Evolutionary conservation across 345 rosid species (phyloP).

Genomic region (Cochlearia excelsa): DNA sequence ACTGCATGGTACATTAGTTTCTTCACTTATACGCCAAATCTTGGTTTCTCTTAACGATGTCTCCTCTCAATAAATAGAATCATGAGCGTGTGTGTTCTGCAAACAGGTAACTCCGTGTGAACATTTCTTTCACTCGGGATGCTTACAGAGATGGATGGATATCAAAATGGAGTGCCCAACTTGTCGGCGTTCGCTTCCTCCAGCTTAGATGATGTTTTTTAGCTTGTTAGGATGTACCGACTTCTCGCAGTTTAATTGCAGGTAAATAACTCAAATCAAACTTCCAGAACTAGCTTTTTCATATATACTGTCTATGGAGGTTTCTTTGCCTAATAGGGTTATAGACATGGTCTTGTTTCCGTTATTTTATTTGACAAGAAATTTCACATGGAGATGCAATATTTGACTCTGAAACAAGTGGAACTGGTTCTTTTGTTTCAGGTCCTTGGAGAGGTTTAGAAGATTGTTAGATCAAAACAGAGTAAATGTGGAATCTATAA

Average conservation of each 20-base stretch:
- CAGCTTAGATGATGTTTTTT: constrained; percentile 43
- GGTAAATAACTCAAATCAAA: constrained; percentile 24
- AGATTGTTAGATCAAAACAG: constrained; percentile 27
- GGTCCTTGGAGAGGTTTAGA: constrained; percentile 29
- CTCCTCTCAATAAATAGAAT: background rate
- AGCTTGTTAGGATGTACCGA: constrained; percentile 26
- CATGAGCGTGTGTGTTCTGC: constrained; percentile 18
- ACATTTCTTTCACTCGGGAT: constrained; percentile 92
- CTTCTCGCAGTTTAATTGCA: constrained; percentile 22
- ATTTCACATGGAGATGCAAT: too few relatives aligned
- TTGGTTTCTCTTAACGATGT: background rate
- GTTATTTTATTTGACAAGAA: background rate
- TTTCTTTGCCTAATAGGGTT: constrained; percentile 16
- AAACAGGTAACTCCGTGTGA: constrained; percentile 92
- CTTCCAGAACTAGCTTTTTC: background rate
- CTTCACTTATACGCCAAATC: constrained; percentile 30
- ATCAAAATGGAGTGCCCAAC: constrained; percentile 99
- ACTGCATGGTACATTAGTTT: constrained; percentile 69
- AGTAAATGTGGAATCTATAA: constrained; percentile 24
- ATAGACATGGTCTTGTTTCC: constrained; percentile 13
- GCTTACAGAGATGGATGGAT: constrained; percentile 99
- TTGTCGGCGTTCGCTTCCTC: constrained; percentile 89
- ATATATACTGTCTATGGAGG: background rate
- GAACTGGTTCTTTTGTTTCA: constrained; percentile 22
- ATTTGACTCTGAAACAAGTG: constrained; percentile 16